Percentiles rank a stretch among this genome's conserved stretches.
phyloP scores from a whole-genome alignment of 2,329 filamentous ascomycete species.

The Talaromyces rugulosus region DNA sequence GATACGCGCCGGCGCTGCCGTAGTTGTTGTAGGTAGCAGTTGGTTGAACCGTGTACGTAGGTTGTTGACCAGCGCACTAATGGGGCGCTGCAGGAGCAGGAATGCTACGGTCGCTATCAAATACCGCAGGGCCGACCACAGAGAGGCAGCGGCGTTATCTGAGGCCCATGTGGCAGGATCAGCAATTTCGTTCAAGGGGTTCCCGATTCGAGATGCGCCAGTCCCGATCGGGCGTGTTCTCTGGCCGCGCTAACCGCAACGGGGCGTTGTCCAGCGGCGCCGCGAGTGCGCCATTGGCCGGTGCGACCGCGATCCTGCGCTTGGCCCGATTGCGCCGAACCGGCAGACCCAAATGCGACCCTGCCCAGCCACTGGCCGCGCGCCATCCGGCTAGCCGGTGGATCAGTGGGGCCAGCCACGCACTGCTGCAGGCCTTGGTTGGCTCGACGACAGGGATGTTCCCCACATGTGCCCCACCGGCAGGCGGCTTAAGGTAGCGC shows the following conservation, averaged over 20 bases:
- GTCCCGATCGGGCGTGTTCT: not conserved
- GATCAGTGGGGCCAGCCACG: not conserved
- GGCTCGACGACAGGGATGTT: not conserved
- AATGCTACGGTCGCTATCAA: conserved; percentile 1
- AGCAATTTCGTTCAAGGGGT: not conserved
- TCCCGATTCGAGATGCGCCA: not conserved
- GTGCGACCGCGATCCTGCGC: not conserved
- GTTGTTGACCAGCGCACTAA: no score
- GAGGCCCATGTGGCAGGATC: not conserved
- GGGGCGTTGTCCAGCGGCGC: not conserved
- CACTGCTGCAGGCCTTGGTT: not conserved
- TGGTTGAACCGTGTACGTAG: no score
- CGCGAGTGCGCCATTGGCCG: not conserved
- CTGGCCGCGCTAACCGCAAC: not conserved
- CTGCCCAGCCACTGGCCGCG: not conserved
- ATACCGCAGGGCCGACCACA: not conserved
- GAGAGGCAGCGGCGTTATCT: not conserved
- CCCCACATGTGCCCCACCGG: not conserved
- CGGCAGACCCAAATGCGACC: not conserved
- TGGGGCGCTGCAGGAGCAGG: no score
- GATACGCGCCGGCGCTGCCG: no score
- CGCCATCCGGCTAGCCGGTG: not conserved
- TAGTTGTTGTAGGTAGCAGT: no score
- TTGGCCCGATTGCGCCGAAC: not conserved
- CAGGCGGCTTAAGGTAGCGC: not conserved